Evolutionary conservation across 2,329 filamentous ascomycete species (phyloP).

Genomic region (Phyllachora maydis): DNA sequence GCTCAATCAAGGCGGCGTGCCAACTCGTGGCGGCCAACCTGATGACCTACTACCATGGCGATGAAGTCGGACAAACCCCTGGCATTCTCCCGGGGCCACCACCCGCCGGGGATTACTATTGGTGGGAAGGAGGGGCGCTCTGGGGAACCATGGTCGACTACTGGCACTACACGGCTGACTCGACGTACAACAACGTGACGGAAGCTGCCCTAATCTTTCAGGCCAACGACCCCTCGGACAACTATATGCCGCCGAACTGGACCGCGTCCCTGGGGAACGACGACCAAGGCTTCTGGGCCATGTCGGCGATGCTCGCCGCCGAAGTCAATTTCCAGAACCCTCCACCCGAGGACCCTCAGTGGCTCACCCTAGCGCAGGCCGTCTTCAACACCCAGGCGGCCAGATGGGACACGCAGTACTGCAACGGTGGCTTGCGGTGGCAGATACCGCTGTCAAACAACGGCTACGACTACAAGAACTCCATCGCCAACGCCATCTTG

Average conservation of each 20-base stretch:
- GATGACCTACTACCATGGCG: constrained; percentile 20
- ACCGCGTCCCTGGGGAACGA: constrained; percentile 21
- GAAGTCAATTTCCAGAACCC: constrained; percentile 32
- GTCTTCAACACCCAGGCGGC: constrained; percentile 31
- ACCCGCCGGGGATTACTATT: constrained; percentile 28
- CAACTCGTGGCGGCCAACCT: constrained; percentile 17
- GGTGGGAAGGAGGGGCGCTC: constrained; percentile 42
- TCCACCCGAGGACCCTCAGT: constrained; percentile 21
- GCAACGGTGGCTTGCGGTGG: constrained; percentile 35
- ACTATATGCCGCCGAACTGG: constrained; percentile 7
- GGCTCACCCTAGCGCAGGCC: constrained; percentile 29
- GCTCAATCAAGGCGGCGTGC: constrained; percentile 14
- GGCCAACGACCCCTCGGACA: constrained; percentile 4
- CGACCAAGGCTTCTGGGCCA: constrained; percentile 43
- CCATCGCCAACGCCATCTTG: constrained; percentile 16
- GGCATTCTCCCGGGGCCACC: constrained; percentile 24
- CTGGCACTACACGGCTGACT: constrained; percentile 37
- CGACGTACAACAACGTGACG: constrained; percentile 26
- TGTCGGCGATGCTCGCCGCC: constrained; percentile 28
- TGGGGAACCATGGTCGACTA: constrained; percentile 42
- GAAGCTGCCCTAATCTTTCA: constrained; percentile 5
- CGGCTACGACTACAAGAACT: constrained; percentile 39
- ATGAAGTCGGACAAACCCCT: constrained; percentile 16
- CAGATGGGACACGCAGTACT: constrained; percentile 37
- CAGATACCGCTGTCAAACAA: constrained; percentile 39